These are phyloP conservation scores for Pyrus pyrifolia DNA, from an alignment of 306 rosid genomes.

Conservation along the genomic window DNA sequence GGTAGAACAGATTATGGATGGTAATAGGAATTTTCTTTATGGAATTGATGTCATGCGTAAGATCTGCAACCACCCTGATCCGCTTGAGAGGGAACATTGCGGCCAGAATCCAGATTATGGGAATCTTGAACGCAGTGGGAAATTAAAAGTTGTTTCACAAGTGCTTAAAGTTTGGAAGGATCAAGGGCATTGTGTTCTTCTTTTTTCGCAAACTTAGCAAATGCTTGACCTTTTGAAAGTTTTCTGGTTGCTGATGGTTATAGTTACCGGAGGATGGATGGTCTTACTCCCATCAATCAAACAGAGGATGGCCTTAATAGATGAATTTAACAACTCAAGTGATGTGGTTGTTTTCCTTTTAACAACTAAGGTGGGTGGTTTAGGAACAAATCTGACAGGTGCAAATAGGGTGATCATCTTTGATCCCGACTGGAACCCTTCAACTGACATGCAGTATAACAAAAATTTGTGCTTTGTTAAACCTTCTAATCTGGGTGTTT, in stretches of 20 bases:
- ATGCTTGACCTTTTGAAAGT: slow-evolving; percentile 88
- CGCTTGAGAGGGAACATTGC: slow-evolving; percentile 93
- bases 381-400: slow-evolving; percentile 94
- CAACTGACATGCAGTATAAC: slow-evolving; percentile 94
- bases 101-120: slow-evolving; percentile 78
- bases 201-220: slow-evolving; percentile 82
- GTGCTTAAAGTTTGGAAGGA: slow-evolving; percentile 96
- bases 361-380: slow-evolving; percentile 96
- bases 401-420: slow-evolving; percentile 91
- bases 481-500: slow-evolving; percentile 21
- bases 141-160: slow-evolving; percentile 90
- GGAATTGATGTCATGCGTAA: slow-evolving; percentile 98
- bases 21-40: slow-evolving; percentile 72
- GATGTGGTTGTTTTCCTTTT: slow-evolving; percentile 83
- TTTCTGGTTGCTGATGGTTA: slow-evolving; percentile 52
- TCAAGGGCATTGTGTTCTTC: slow-evolving; percentile 95
- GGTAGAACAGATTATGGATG: slow-evolving; percentile 87
- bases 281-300: slow-evolving; percentile 76
- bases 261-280: slow-evolving; percentile 87
- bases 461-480: background rate
- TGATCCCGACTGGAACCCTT: slow-evolving; percentile 98
- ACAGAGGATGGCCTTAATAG: slow-evolving; percentile 96
- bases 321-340: slow-evolving; percentile 72
- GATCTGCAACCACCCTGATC: slow-evolving; percentile 98
- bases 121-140: slow-evolving; percentile 90